phyloP scores from a whole-genome alignment of 208 protist genomes.

The Leishmania mexicana region DNA sequence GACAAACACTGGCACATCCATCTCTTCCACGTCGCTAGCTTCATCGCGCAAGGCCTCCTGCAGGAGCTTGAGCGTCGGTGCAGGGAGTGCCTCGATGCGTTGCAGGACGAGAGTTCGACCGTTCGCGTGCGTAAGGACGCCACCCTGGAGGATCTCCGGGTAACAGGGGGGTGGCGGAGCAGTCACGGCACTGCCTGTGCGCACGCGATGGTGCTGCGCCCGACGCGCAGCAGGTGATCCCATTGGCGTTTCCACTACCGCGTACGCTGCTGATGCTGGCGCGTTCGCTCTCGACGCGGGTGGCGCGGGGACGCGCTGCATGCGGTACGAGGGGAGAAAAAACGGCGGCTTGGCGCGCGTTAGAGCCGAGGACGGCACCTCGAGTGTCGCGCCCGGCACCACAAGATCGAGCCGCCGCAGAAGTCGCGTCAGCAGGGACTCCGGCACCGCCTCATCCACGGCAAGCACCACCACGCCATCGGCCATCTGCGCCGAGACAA shows the following conservation, averaged over 20 bases:
- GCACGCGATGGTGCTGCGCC: neutral
- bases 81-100: constrained; percentile 32
- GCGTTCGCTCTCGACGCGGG: neutral
- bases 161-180: constrained; percentile 19
- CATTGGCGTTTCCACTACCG: constrained; percentile 6
- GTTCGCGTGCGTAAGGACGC: constrained; percentile 36
- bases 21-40: neutral
- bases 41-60: constrained; percentile 35
- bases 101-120: constrained; percentile 39
- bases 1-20: neutral
- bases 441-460: constrained; percentile 33
- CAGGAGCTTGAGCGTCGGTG: constrained; percentile 41
- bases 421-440: constrained; percentile 24
- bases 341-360: constrained; percentile 22
- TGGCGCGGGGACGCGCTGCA: neutral
- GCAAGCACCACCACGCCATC: constrained; percentile 37
- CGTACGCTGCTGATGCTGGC: neutral
- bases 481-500: constrained; percentile 41
- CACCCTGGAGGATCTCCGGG: constrained; percentile 35
- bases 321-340: constrained; percentile 42
- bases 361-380: constrained; percentile 10
- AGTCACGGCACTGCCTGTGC: neutral
- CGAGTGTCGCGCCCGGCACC: constrained; percentile 20
- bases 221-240: constrained; percentile 2
- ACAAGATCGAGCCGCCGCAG: constrained; percentile 11